These are phyloP conservation scores for Straminergon stramineum DNA, from an alignment of 225 moss, liverwort and hornwort species.

Conservation along the genomic window DNA sequence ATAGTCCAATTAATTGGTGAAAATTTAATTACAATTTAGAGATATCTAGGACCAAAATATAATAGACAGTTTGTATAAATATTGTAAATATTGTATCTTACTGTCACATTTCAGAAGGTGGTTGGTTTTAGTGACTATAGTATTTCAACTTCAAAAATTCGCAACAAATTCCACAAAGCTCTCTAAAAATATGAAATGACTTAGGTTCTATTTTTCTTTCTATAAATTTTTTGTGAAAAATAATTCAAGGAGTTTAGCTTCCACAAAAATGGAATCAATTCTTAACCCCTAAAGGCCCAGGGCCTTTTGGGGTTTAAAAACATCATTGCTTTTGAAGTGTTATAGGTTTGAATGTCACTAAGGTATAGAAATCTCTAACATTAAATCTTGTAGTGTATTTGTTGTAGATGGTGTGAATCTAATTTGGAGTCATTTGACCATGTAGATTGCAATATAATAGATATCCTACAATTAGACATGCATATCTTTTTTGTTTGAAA, in stretches of 20 bases:
- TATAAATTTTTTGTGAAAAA: too few relatives aligned
- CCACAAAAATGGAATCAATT: too few relatives aligned
- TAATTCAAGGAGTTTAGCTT: too few relatives aligned
- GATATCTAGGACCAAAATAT: neutral
- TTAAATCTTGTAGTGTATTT: too few relatives aligned
- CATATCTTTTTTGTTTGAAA: neutral
- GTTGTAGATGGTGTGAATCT: too few relatives aligned
- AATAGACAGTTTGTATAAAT: accelerated
- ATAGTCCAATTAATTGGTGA: neutral
- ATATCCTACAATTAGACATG: neutral
- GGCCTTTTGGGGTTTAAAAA: too few relatives aligned
- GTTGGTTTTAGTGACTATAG: neutral
- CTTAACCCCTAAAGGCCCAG: too few relatives aligned
- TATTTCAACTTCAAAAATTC: neutral
- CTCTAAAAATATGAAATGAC: neutral
- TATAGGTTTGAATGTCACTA: too few relatives aligned
- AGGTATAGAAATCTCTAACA: too few relatives aligned
- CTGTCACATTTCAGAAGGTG: neutral
- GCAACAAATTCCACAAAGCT: neutral
- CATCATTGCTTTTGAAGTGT: too few relatives aligned
- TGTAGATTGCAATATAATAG: too few relatives aligned
- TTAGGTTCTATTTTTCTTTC: neutral
- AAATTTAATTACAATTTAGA: neutral
- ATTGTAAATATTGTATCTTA: neutral
- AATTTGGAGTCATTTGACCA: too few relatives aligned